These are phyloP conservation scores for Canna indica DNA, from an alignment of 176 grass and related monocot species.

Conservation along the genomic window DNA sequence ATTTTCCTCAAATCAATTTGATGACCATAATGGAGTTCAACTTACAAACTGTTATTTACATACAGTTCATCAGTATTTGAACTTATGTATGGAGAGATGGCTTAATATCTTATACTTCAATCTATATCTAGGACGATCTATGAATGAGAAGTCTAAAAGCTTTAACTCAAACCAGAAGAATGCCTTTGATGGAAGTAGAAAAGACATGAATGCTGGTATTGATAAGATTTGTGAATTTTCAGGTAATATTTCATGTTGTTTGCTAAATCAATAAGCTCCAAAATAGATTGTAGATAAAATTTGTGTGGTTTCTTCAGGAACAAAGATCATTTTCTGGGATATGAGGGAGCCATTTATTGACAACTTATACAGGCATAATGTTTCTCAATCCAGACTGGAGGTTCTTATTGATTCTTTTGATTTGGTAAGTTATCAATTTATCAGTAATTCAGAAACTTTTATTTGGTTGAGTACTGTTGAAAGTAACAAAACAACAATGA, in stretches of 20 bases:
- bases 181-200: slow-evolving; percentile 88
- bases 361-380: slow-evolving; percentile 71
- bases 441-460: slow-evolving; percentile 13
- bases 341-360: slow-evolving; percentile 79
- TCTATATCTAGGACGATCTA: slow-evolving; percentile 48
- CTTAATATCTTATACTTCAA: not conserved
- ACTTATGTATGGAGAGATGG: not conserved
- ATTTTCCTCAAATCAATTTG: not conserved
- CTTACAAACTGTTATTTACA: not conserved
- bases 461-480: not conserved
- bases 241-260: slow-evolving; percentile 37
- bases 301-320: slow-evolving; percentile 45
- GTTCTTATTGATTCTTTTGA: slow-evolving; percentile 69
- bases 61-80: not conserved
- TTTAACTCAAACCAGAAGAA: slow-evolving; percentile 47
- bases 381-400: slow-evolving; percentile 62
- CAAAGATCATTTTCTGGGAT: slow-evolving; percentile 97
- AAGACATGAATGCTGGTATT: slow-evolving; percentile 89
- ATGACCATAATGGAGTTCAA: not conserved
- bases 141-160: slow-evolving; percentile 55
- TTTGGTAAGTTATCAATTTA: slow-evolving; percentile 38
- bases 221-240: slow-evolving; percentile 87
- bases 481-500: not conserved
- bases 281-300: slow-evolving; percentile 1
- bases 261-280: slow-evolving; percentile 16